Evolutionary conservation across 164 flowering plant genomes (phyloP).

Genomic region (Saururus chinensis): DNA sequence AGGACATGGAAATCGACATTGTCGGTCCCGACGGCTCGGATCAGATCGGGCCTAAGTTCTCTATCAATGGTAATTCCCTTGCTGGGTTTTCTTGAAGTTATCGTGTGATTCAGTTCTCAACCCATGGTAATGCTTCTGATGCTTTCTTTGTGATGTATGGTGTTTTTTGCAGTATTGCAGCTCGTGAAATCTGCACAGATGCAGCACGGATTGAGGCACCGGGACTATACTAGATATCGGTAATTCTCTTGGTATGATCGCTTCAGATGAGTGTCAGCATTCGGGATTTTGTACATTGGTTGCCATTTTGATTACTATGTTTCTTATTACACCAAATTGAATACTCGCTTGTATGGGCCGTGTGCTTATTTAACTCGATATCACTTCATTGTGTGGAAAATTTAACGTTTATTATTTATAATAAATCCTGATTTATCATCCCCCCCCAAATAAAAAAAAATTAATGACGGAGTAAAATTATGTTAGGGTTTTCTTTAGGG

Average conservation of each 20-base stretch:
- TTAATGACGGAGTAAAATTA: no score
- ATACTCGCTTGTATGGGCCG: no score
- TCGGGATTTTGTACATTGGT: no score
- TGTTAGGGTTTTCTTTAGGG: no score
- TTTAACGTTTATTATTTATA: no score
- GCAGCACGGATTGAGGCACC: slow-evolving; percentile 82
- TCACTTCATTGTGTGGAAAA: no score
- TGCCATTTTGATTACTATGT: no score
- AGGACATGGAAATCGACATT: slow-evolving; percentile 48
- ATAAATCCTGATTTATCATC: no score
- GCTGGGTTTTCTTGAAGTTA: neutral
- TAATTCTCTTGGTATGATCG: slow-evolving; percentile 6
- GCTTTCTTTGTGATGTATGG: neutral
- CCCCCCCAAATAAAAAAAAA: no score
- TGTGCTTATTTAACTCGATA: no score
- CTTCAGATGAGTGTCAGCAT: no score
- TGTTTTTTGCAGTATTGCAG: slow-evolving; percentile 45
- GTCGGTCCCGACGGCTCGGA: slow-evolving; percentile 25
- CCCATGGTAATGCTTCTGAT: neutral
- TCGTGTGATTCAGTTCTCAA: neutral
- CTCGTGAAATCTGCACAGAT: slow-evolving; percentile 73
- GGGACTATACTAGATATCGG: slow-evolving; percentile 77
- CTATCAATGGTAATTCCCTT: slow-evolving; percentile 44
- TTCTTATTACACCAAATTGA: no score
- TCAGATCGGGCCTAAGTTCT: slow-evolving; percentile 42